Evolutionary conservation across 495 filamentous ascomycete genomes (phyloP), one percentile per base, ranked within the genome.

Genomic region (Xanthoparmelia taractica): DNA sequence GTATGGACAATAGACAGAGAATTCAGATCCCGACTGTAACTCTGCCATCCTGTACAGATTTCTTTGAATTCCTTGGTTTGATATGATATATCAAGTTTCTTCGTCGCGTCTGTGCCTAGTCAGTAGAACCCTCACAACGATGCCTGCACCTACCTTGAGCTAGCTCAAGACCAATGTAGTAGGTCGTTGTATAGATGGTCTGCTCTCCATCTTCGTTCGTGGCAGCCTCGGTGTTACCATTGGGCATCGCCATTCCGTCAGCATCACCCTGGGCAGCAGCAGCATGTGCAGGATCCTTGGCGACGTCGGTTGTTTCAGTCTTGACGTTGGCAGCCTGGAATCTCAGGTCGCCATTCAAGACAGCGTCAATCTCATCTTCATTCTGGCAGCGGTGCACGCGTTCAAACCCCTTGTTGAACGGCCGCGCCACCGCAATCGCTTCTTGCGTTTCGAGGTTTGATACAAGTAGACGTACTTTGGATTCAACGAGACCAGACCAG

Each of bases 401-500:
- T 59, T 94, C 88, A 69, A 95, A 96, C 2, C 89, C 89, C 69
- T 97, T 96, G 63, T 89, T 93, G 77, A 92, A 98, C 0, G 92
- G 91, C 65, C 93, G 92, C 0, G 92, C 92, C 29, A 96, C 79
- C 40, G 84, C 84, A 63, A 97, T 88, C 8, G 85, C 87, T 20
- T 79, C 76, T 47, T 87, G 79, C 50, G 84, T 80, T 69, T 97
- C 94, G 31, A 98, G 79, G 17, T 86, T 89, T 48, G 82, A 81
- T 27, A 96, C 89, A 29, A 98, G 80, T 58, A 90, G 78, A 56
- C 94, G 85, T 45, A 97, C 81, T 73, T 91, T 96, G 7, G 94
- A 98, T 75, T 97, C 90, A 11, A 98, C 89, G 40, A 90, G 84
- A 12, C 94, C 93, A 37, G 90, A 91, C 91, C 94, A 97, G 40